Base-by-base conservation (phyloP, 495 filamentous ascomycete genomes). In the Talaromyces liani region DNA sequence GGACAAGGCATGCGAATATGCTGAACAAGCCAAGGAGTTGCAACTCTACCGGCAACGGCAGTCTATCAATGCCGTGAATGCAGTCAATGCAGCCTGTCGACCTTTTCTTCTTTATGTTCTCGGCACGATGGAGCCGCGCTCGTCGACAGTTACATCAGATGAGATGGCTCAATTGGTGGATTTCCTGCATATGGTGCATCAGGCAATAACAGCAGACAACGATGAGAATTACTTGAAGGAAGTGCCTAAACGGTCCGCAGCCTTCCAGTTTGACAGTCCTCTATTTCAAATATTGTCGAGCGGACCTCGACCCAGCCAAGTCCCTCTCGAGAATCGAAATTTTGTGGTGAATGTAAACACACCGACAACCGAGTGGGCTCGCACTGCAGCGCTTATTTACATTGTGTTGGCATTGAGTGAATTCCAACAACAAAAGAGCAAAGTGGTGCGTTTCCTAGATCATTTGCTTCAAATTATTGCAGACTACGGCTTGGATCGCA, bases 221-320 rank as follows among this genome's bases (percentile, higher is more conserved):
- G 59, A 68, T 14, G 59, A 66, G 1, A 63, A 66, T 33, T 77
- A 71, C 53, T 68, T 76, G 3, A 18, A 54, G 10, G 59, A 68
- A 6, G 69, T 72, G 4, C 76, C 77, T 2, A 70, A 72, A 29
- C 69, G 77, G 29, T 66, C 63, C 22, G 61, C 66, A 1, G 68
- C 71, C 1, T 80, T 80, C 53, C 69, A 75, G 36, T 77, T 79
- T 72, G 72, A 73, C 20, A 70, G 76, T 59, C 77, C 77, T 14
- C 64, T 80, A 6, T 79, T 75, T 55, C 67, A 74, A 10, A 65
- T 79, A 6, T 70, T 80, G 1, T 79, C 77, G n/a, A 78, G 73
- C 63, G 78, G 78, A 18, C 78, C 78, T 10, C 75, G 71, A 9
- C 78, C 78, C 18, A 73, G 75, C n/a, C 70, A 72, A 49, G 74